These are phyloP conservation scores for Phytophthora foliorum DNA, from an alignment of 352 stramenopile species.

Conservation along the genomic window DNA sequence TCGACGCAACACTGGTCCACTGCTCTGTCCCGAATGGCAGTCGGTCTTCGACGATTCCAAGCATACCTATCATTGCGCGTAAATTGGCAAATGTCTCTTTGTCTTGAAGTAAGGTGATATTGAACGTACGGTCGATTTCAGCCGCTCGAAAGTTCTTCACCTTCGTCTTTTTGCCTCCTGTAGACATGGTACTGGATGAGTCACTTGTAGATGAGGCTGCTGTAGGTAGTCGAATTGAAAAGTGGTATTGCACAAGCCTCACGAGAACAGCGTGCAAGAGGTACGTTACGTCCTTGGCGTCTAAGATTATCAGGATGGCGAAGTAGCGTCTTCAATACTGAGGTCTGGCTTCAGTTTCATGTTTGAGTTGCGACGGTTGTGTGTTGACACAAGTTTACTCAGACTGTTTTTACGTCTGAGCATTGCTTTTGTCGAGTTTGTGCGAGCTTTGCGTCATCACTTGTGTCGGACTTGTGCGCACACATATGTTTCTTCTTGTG, in stretches of 20 bases:
- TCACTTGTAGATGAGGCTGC: background rate
- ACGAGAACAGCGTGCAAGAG: background rate
- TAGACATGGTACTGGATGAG: background rate
- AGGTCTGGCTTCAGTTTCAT: background rate
- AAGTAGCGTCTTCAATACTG: background rate
- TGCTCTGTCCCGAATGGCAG: conserved; percentile 2
- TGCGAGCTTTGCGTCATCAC: background rate
- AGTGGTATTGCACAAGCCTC: background rate
- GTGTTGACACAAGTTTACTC: background rate
- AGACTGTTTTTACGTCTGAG: background rate
- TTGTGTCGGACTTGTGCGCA: background rate
- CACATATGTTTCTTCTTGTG: background rate
- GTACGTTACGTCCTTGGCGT: background rate
- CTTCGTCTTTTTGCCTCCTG: background rate
- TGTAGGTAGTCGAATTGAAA: background rate
- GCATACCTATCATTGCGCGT: conserved; percentile 3
- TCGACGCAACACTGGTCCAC: background rate
- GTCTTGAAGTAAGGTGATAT: background rate
- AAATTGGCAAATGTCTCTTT: background rate
- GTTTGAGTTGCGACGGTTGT: background rate
- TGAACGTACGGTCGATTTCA: background rate
- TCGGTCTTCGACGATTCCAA: background rate
- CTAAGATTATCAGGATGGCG: background rate
- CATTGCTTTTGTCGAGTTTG: background rate
- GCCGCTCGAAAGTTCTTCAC: background rate